Base-by-base conservation (phyloP, 805 yeast genomes). In the Candida glaebosa region DNA sequence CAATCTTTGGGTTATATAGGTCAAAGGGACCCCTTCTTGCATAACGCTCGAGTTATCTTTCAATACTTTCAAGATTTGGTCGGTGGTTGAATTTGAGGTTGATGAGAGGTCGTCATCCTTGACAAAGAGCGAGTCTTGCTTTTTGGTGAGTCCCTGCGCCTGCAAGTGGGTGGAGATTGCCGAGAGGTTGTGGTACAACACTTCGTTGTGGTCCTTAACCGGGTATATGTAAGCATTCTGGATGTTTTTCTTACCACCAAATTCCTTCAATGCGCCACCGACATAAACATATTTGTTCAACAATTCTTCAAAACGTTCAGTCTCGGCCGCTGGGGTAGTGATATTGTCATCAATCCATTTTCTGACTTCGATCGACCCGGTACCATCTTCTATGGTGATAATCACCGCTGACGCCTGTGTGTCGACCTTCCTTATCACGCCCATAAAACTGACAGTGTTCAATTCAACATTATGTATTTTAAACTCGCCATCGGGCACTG, bases 21-120 rank as follows among this genome's bases (percentile, higher is more conserved):
- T 76, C 9, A 79, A 66, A 17, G 87, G 88, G n/a, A 84, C 88
- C 50, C 91, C 91, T 56, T 84, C 89, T 35, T 72, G 76, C 85
- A 81, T 83, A 38, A 73, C 65, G 46, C 71, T 66, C 41, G 82
- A 61, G 55, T 75, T 66, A 45, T 75, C 71, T 51, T 69, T 61
- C 44, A 81, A 66, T 38, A 77, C 71, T 16, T 71, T 67, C 44
- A 70, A 61, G 40, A 81, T 70, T 50, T 59, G 66, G 37, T 78
- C 81, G n/a, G 66, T 31, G 53, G 57, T 19, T 42, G 63, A 34
- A 47, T 28, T 53, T 50, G 42, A 60, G 65, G 34, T 48, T 32
- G 39, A 50, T n/a, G 28, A 24, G 12, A 24, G 8, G 9, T 48
- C 48, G 25, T 45, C 57, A 17, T 51, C 61, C 19, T 39, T 42